Base-by-base conservation (phyloP, 2,329 filamentous ascomycete species). In the Penicillium sp. region DNA sequence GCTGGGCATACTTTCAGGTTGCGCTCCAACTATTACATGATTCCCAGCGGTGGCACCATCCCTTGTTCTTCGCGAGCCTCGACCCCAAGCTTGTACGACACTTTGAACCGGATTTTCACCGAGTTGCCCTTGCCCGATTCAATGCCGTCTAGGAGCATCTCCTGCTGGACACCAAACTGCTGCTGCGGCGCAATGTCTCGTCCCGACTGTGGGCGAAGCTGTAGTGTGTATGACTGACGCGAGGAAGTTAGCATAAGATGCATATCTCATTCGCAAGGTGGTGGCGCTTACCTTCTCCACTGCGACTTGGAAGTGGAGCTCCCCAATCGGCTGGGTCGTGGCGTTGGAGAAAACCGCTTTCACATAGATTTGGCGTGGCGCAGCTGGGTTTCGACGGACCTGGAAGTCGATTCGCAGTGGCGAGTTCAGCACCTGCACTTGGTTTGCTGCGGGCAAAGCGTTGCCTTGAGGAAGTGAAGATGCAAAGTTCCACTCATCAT, bases 401-500 rank as follows among this genome's bases (percentile, higher is more conserved):
- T 82, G 72, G 62, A 96, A 83, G 26, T 86, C 78, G 44, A 94
- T 83, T 44, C 80, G 79, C 32, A 97, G 70, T 29, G 71, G 75
- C 2, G 81, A 83, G 57, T 86, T 82, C 57, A 80, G 81, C 29
- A 96, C 79, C 3, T 75, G 76, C 14, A 84, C 71, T 33, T 79
- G 79, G 50, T 87, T 79, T 35, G 80, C 76, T 36, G 69, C 74
- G 1, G 83, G 80, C 21, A 80, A 75, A 45, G 67, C 57, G 40
- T 46, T 60, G 66, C 18, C 66, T 42, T 79, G 75, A 3, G 91
- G 91, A 10, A 96, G 74, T 0, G 91, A 84, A 0, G 91, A 97
- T 3, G 87, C 81, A 63, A 97, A 97, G 16, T 81, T 86, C 90
- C 91, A 97, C 59, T 97, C 91, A 50, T 97, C 91, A 35, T 96